Conservation (phyloP, 1,284 basidiomycete genomes). For the Wallemia ichthyophaga region DNA sequence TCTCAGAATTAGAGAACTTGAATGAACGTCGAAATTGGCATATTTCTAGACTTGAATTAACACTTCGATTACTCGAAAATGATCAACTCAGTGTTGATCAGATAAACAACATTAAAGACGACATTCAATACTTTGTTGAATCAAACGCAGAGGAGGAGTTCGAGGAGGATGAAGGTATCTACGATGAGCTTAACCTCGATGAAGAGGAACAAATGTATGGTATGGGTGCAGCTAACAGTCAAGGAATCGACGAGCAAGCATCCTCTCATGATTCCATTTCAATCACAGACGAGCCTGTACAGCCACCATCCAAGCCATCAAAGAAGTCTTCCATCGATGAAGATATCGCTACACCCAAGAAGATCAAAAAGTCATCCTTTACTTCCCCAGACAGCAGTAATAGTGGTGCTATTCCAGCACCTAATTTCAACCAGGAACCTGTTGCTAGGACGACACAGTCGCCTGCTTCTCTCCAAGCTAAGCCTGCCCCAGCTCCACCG, state of each 20-base stretch:
- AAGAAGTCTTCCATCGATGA: not conserved
- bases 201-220: constrained; percentile 76
- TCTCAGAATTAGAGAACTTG: constrained; percentile 53
- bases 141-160: constrained; percentile 94
- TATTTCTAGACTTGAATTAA: constrained; percentile 67
- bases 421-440: constrained; percentile 46
- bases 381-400: constrained; percentile 5
- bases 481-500: constrained; percentile 24
- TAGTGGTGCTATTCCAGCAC: constrained; percentile 25
- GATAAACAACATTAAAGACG: constrained; percentile 60
- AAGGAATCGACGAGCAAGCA: constrained; percentile 27
- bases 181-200: constrained; percentile 89
- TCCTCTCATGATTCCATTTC: constrained; percentile 21
- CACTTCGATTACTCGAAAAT: constrained; percentile 78
- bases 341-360: constrained; percentile 2
- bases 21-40: constrained; percentile 96
- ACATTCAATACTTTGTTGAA: constrained; percentile 89
- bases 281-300: constrained; percentile 14
- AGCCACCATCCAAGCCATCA: constrained; percentile 2
- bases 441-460: constrained; percentile 17
- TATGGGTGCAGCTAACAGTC: constrained; percentile 21
- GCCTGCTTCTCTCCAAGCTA: constrained; percentile 22
- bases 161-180: constrained; percentile 89
- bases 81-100: constrained; percentile 58
- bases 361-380: constrained; percentile 9